Percentiles rank a stretch among this genome's conserved stretches.
Conservation (phyloP, 768 basidiomycete genomes). For the Trametes coccinea region DNA sequence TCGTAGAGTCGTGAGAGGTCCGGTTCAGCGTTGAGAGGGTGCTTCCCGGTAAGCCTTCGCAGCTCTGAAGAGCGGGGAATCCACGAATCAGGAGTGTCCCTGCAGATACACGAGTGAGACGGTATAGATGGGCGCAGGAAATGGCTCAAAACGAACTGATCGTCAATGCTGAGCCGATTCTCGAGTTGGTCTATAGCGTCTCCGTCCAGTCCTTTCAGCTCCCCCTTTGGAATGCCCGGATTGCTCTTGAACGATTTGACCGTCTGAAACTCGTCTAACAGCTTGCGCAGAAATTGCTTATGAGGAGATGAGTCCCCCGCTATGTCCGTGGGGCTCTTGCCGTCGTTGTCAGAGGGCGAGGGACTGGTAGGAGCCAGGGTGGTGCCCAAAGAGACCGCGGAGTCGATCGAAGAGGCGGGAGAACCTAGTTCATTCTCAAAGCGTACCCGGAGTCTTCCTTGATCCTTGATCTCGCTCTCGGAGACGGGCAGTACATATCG, state of each 20-base stretch:
- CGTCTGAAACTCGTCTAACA: constrained; percentile 17
- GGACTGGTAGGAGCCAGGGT: neutral
- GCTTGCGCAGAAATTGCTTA: constrained; percentile 7
- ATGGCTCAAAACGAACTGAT: constrained; percentile 17
- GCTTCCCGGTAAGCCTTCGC: constrained; percentile 23
- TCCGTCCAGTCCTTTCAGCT: constrained; percentile 21
- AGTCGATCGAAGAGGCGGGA: neutral
- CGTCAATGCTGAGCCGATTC: constrained; percentile 23
- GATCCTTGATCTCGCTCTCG: constrained; percentile 20
- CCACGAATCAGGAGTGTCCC: constrained; percentile 26
- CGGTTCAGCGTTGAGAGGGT: constrained; percentile 26
- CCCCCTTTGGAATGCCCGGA: constrained; percentile 1
- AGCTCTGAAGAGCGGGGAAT: constrained; percentile 22
- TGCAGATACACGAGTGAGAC: neutral
- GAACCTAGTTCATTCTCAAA: constrained; percentile 4
- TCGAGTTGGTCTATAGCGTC: constrained; percentile 23
- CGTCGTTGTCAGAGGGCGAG: neutral
- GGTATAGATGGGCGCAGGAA: neutral
- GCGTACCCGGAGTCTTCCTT: constrained; percentile 18
- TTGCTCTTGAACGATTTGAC: constrained; percentile 20
- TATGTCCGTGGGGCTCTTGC: neutral
- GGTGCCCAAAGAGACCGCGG: neutral
- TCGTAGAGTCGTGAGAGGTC: constrained; percentile 16
- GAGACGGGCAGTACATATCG: constrained; percentile 24
- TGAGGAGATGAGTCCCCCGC: constrained; percentile 3